Percentiles rank a stretch among this genome's conserved stretches.
These are phyloP conservation scores for Solanum habrochaites DNA, from an alignment of 257 asterid species.

Conservation along the genomic window DNA sequence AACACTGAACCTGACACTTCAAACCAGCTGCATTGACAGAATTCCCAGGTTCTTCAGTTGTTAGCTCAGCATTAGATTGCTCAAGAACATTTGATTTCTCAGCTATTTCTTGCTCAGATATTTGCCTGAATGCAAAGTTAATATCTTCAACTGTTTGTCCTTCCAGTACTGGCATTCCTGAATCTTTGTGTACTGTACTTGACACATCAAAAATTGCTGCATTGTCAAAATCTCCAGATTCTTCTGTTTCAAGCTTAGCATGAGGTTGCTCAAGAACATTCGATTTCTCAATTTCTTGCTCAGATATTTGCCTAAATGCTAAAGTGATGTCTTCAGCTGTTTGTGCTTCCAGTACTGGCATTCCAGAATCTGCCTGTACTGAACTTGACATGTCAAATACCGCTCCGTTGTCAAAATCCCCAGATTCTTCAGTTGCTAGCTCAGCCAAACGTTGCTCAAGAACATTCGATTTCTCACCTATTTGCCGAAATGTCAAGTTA, in stretches of 20 bases:
- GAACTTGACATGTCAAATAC: neutral
- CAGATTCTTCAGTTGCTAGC: neutral
- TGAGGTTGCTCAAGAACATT: neutral
- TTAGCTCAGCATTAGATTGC: neutral
- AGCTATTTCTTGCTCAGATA: neutral
- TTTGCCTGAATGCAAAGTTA: neutral
- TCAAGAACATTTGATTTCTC: neutral
- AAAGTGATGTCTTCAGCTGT: constrained; percentile 9
- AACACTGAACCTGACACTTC: neutral
- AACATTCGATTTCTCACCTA: neutral
- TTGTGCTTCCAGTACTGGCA: constrained; percentile 23
- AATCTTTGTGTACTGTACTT: neutral
- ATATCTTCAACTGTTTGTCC: constrained; percentile 15
- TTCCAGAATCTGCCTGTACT: neutral
- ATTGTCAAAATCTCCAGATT: neutral
- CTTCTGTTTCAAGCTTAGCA: neutral
- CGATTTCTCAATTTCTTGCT: neutral
- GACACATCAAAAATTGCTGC: neutral
- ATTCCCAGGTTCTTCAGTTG: neutral
- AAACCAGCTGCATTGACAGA: neutral
- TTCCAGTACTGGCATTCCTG: constrained; percentile 15
- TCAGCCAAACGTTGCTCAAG: neutral
- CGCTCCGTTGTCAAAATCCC: neutral
- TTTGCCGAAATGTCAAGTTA: neutral
- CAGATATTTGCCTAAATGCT: neutral